Conservation (phyloP, 2,329 filamentous ascomycete genomes). For the Xylaria arbuscula region DNA sequence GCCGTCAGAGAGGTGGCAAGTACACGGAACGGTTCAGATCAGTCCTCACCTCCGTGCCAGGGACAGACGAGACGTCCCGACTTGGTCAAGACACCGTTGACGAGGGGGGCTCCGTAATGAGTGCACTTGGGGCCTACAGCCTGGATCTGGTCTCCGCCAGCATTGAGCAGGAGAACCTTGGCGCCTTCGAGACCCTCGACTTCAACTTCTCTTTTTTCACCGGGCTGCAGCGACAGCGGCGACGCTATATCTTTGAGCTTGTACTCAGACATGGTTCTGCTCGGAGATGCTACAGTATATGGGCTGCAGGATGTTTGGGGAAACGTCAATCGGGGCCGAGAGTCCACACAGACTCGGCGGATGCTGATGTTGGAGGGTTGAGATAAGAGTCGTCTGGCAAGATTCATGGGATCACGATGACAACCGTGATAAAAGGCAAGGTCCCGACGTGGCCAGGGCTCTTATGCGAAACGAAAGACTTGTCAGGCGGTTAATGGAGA, state of each 20-base stretch:
- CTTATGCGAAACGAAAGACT: neutral
- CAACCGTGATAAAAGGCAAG: neutral
- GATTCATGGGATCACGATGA: slow-evolving; percentile 43
- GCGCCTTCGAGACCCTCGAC: slow-evolving; percentile 88
- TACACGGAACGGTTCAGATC: neutral
- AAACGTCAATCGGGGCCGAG: slow-evolving; percentile 22
- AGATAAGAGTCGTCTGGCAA: slow-evolving; percentile 36
- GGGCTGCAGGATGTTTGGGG: slow-evolving; percentile 23
- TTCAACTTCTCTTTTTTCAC: slow-evolving; percentile 88
- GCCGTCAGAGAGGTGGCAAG: slow-evolving; percentile 25
- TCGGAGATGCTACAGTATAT: slow-evolving; percentile 41
- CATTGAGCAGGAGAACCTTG: slow-evolving; percentile 88
- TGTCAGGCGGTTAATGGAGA: neutral
- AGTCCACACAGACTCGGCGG: slow-evolving; percentile 30
- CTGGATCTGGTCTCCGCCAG: slow-evolving; percentile 74
- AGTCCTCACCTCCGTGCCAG: slow-evolving; percentile 85
- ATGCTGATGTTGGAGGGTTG: slow-evolving; percentile 31
- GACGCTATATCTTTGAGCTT: slow-evolving; percentile 81
- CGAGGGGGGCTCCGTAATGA: slow-evolving; percentile 91
- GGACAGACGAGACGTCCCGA: slow-evolving; percentile 90
- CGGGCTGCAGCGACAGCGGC: slow-evolving; percentile 77
- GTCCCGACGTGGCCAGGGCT: neutral
- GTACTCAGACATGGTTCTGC: slow-evolving; percentile 66
- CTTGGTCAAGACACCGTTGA: slow-evolving; percentile 84
- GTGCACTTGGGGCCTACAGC: slow-evolving; percentile 86